Evolutionary conservation across 352 stramenopile species (phyloP), one percentile per base, ranked within the genome.

Genomic region (Pythium brassicae): DNA sequence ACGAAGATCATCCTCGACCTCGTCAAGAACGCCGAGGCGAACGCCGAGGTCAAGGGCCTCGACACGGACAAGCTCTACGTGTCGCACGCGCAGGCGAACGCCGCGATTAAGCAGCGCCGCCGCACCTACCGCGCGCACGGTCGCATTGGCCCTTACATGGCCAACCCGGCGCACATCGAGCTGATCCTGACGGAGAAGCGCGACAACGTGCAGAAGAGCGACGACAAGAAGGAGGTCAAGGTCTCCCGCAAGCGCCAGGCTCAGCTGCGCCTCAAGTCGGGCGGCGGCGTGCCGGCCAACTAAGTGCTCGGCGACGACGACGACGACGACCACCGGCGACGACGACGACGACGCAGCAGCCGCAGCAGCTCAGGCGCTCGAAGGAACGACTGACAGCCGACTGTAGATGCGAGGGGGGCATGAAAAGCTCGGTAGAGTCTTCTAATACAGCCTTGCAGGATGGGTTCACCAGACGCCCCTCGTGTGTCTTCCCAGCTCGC

Each of bases 121-220:
- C 91, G 97, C 75, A 99, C 97, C n/a, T 99, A 99, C 92, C 89
- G 92, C 78, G 94, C 94, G 57, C 96, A 99, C 78, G 96, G 96
- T 74, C 94, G 96, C 74, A 98, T 99, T 74, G 94, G 94, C 43
- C 96, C 97, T 60, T 99, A 99, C 89, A 98, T 99, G 88, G 96
- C 90, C 71, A 97, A 98, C 83, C 97, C 97, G 55, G 96, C 96
- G 43, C 97, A 99, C 87, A 98, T 99, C 76, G 97, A 99, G 92
- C 84, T 99, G 23, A 98, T 99, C 77, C 82, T 99, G 53, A 97
- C 90, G 53, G 96, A 99, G 81, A 97, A 98, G 78, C 70, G 77
- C 55, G 89, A 97, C 59, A 93, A 96, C 66, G 94, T 98, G 64
- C 84, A 78, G 65, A 96, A 97, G 82, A 89, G 82, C 54, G 86